These are phyloP conservation scores for Neopestalotiopsis rosae DNA, from an alignment of 2,329 filamentous ascomycete species.

Conservation along the genomic window DNA sequence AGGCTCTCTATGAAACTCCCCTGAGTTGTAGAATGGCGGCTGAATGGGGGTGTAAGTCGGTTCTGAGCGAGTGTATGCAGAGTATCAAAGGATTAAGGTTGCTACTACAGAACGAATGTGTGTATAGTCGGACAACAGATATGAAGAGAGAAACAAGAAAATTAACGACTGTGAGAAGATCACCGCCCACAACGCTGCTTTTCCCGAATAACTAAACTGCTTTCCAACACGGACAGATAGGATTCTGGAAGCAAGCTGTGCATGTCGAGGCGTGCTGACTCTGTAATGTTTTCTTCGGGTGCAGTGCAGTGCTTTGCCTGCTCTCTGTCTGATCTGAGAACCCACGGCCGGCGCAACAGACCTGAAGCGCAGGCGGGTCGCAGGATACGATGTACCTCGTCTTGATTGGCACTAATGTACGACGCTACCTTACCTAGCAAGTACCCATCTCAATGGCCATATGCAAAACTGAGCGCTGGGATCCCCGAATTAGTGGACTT, in stretches of 20 bases:
- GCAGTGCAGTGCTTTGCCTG: constrained; percentile 6
- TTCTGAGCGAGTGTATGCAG: constrained; percentile 14
- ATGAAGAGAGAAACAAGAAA: constrained; percentile 2
- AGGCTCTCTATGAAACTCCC: neutral
- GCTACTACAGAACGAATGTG: constrained; percentile 15
- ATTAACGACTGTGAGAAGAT: constrained; percentile 8
- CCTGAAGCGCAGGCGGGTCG: constrained; percentile 26
- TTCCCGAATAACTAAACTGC: constrained; percentile 3
- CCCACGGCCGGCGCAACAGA: constrained; percentile 23
- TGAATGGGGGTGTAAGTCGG: neutral
- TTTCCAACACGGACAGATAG: constrained; percentile 7
- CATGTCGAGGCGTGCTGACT: constrained; percentile 17
- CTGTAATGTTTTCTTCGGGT: constrained; percentile 19
- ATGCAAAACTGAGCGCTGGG: neutral
- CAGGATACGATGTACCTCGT: constrained; percentile 21
- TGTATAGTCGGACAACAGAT: constrained; percentile 11
- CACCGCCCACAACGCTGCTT: constrained; percentile 10
- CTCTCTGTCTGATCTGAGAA: neutral
- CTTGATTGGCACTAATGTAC: constrained; percentile 15
- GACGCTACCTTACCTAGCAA: neutral
- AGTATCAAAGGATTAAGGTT: constrained; percentile 10
- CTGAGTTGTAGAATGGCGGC: neutral
- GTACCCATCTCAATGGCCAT: neutral
- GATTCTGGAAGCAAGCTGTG: constrained; percentile 14
- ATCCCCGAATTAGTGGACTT: neutral